Evolutionary conservation across 2,329 filamentous ascomycete species (phyloP).

Genomic region (Diplodia intermedia): DNA sequence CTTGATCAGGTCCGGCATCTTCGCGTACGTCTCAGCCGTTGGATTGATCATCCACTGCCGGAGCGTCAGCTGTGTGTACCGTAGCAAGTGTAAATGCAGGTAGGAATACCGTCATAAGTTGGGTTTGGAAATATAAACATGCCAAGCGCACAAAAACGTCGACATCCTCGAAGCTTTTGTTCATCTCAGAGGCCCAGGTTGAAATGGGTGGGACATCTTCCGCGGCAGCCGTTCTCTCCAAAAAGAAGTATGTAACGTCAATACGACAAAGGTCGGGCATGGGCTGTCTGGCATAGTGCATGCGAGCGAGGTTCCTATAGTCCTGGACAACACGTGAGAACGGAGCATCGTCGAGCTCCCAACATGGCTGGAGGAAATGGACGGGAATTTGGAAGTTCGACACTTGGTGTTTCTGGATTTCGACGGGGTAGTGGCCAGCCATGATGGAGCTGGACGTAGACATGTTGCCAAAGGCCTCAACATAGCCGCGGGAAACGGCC

Average conservation of each 20-base stretch:
- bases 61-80: slow-evolving; percentile 7
- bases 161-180: slow-evolving; percentile 29
- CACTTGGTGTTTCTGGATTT: slow-evolving; percentile 27
- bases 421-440: slow-evolving; percentile 18
- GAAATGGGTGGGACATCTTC: slow-evolving; percentile 16
- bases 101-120: slow-evolving; percentile 25
- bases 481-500: slow-evolving; percentile 20
- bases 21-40: slow-evolving; percentile 29
- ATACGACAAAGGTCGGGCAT: slow-evolving; percentile 3
- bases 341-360: slow-evolving; percentile 20
- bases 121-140: slow-evolving; percentile 27
- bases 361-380: slow-evolving; percentile 29
- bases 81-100: neutral
- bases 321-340: slow-evolving; percentile 28
- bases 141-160: slow-evolving; percentile 31
- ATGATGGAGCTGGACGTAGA: slow-evolving; percentile 28
- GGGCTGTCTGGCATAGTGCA: slow-evolving; percentile 1
- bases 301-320: slow-evolving; percentile 25
- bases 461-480: slow-evolving; percentile 25
- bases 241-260: slow-evolving; percentile 28
- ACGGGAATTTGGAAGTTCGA: slow-evolving; percentile 30
- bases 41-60: slow-evolving; percentile 31
- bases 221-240: neutral
- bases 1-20: slow-evolving; percentile 30
- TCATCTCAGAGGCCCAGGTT: slow-evolving; percentile 29